Percentiles rank a stretch among this genome's conserved stretches.
phyloP scores from a whole-genome alignment of 495 filamentous ascomycete genomes.

The Bathelium albidoporum region DNA sequence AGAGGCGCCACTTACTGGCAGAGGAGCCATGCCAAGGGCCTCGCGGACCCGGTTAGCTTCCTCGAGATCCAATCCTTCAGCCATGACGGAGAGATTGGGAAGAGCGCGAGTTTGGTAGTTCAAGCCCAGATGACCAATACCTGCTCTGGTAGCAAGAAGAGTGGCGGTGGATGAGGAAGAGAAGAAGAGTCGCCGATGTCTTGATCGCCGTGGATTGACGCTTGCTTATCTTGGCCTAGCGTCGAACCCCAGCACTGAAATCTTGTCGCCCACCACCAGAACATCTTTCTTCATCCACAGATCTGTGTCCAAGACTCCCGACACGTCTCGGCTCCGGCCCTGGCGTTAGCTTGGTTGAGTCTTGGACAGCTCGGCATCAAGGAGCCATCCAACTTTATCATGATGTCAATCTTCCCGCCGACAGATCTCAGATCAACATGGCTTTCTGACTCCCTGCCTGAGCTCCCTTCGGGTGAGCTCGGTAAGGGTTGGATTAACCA shows the following conservation, averaged over 20 bases:
- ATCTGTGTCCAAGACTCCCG: constrained; percentile 80
- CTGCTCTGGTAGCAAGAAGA: neutral
- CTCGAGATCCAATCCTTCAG: constrained; percentile 75
- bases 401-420: constrained; percentile 84
- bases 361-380: constrained; percentile 75
- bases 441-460: constrained; percentile 41
- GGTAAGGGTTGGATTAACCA: constrained; percentile 42
- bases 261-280: constrained; percentile 18
- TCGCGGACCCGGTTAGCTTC: constrained; percentile 89
- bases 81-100: constrained; percentile 42
- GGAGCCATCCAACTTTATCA: constrained; percentile 58
- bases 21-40: constrained; percentile 79
- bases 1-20: constrained; percentile 62
- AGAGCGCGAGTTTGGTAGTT: neutral
- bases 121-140: neutral
- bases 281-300: constrained; percentile 45
- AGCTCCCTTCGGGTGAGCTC: constrained; percentile 66
- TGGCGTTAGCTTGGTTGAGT: constrained; percentile 46
- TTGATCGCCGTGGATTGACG: neutral
- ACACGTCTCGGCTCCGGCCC: constrained; percentile 28
- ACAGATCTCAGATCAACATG: constrained; percentile 78
- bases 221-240: neutral
- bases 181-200: neutral
- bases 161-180: neutral
- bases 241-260: neutral